Conservation (phyloP, 2,329 filamentous ascomycete genomes). For the Rhinocladiella similis region DNA sequence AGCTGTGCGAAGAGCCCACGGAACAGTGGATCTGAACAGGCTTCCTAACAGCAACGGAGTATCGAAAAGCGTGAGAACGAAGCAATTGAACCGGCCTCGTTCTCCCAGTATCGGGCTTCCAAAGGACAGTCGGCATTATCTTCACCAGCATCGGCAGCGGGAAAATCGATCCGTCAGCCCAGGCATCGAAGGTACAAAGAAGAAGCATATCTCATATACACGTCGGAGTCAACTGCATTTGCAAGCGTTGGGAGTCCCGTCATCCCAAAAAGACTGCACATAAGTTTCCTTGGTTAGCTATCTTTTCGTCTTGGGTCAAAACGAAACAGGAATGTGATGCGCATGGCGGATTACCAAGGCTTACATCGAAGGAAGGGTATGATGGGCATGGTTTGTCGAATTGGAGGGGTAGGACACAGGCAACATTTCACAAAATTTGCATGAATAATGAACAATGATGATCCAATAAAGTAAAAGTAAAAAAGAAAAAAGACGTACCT, state of each 20-base stretch:
- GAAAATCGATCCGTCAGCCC: constrained; percentile 6
- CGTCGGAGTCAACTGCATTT: not conserved
- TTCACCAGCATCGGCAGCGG: constrained; percentile 4
- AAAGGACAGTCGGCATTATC: constrained; percentile 13
- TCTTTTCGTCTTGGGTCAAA: not conserved
- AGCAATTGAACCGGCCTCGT: constrained; percentile 6
- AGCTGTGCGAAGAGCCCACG: constrained; percentile 20
- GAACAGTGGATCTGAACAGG: not conserved
- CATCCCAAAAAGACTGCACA: constrained; percentile 43
- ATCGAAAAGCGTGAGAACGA: constrained; percentile 7
- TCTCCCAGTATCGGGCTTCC: not conserved
- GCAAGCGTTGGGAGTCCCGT: constrained; percentile 6
- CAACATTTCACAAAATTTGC: too few species aligned
- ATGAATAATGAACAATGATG: constrained; percentile 2
- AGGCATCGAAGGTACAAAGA: not conserved
- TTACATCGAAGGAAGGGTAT: too few species aligned
- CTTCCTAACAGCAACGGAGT: constrained; percentile 7
- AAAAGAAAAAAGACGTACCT: constrained; percentile 45
- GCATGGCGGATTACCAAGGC: not conserved
- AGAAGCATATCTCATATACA: constrained; percentile 3
- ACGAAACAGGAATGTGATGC: not conserved
- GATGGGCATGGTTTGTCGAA: too few species aligned
- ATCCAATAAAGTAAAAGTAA: not conserved
- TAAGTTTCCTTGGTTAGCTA: constrained; percentile 16
- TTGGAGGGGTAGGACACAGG: too few species aligned